phyloP scores from a whole-genome alignment of 768 basidiomycete genomes.

The Kwoniella heveanensis region DNA sequence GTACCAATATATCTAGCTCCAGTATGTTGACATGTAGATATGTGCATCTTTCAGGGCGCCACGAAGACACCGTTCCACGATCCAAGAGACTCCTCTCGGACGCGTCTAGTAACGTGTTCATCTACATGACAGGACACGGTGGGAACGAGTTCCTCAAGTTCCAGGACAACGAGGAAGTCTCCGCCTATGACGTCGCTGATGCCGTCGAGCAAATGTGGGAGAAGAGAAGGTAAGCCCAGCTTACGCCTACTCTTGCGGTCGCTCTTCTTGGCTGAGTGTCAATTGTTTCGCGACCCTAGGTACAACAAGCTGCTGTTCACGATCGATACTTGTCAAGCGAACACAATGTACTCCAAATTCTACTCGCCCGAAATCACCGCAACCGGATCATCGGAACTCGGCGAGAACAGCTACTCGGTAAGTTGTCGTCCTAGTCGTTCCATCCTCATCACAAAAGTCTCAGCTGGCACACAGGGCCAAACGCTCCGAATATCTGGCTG shows the following conservation, averaged over 20 bases:
- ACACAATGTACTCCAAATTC: conserved; percentile 88
- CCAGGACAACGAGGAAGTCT: conserved; percentile 97
- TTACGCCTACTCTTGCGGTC: neutral
- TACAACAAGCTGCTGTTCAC: conserved; percentile 98
- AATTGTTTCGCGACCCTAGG: conserved; percentile 59
- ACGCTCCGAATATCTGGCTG: too few species aligned
- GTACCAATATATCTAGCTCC: too few species aligned
- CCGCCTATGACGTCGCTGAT: conserved; percentile 94
- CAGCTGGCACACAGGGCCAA: too few species aligned
- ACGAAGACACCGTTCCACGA: conserved; percentile 79
- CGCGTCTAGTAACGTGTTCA: conserved; percentile 86
- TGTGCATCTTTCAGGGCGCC: conserved; percentile 64
- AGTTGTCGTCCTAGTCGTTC: too few species aligned
- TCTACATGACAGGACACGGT: conserved; percentile 98
- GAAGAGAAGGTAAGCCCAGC: conserved; percentile 75
- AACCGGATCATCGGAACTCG: conserved; percentile 79
- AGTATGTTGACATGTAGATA: too few species aligned
- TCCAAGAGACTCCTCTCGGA: conserved; percentile 91
- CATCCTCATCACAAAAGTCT: too few species aligned
- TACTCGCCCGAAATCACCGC: conserved; percentile 92
- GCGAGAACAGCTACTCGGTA: conserved; percentile 92
- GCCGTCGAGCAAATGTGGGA: conserved; percentile 99
- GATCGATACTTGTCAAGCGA: conserved; percentile 98
- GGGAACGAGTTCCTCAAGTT: conserved; percentile 99
- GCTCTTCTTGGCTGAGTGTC: neutral